Percentiles rank a stretch among this genome's conserved stretches.
phyloP scores from a whole-genome alignment of 306 rosid genomes.

The Gleditsia sinensis region DNA sequence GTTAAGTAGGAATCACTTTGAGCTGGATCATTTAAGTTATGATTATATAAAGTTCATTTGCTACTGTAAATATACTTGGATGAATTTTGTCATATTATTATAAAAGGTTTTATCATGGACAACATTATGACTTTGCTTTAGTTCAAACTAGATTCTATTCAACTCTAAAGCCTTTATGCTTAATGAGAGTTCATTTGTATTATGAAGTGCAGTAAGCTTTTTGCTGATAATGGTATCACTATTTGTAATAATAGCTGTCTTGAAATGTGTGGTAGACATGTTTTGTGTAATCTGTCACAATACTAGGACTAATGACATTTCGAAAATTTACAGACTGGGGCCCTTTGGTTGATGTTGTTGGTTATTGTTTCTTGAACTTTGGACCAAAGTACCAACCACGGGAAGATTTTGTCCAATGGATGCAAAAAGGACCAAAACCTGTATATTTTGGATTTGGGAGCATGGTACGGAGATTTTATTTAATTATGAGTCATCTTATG shows the following conservation, averaged over 20 bases:
- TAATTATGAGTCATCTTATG: slow-evolving; percentile 1
- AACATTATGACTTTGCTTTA: neutral
- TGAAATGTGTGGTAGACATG: slow-evolving; percentile 23
- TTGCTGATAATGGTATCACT: slow-evolving; percentile 7
- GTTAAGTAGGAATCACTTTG: slow-evolving; percentile 18
- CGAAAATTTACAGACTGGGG: slow-evolving; percentile 86
- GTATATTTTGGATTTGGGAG: slow-evolving; percentile 96
- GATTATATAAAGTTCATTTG: slow-evolving; percentile 5
- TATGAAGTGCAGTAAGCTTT: neutral
- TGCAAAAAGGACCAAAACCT: slow-evolving; percentile 76
- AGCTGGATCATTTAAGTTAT: neutral
- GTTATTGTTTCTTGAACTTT: slow-evolving; percentile 84
- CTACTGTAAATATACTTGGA: slow-evolving; percentile 11
- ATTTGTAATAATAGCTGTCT: slow-evolving; percentile 12
- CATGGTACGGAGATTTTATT: slow-evolving; percentile 72
- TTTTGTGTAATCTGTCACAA: slow-evolving; percentile 26
- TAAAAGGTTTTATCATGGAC: slow-evolving; percentile 2
- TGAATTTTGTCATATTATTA: neutral
- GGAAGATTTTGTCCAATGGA: slow-evolving; percentile 76
- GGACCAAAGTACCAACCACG: slow-evolving; percentile 80
- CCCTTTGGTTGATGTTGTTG: slow-evolving; percentile 86
- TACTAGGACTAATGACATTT: slow-evolving; percentile 34
- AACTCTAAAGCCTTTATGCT: slow-evolving; percentile 11
- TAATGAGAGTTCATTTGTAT: slow-evolving; percentile 11
- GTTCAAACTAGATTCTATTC: slow-evolving; percentile 3